Conservation (phyloP, 73 alveolate genomes). For the Symbiodinium pilosum region DNA sequence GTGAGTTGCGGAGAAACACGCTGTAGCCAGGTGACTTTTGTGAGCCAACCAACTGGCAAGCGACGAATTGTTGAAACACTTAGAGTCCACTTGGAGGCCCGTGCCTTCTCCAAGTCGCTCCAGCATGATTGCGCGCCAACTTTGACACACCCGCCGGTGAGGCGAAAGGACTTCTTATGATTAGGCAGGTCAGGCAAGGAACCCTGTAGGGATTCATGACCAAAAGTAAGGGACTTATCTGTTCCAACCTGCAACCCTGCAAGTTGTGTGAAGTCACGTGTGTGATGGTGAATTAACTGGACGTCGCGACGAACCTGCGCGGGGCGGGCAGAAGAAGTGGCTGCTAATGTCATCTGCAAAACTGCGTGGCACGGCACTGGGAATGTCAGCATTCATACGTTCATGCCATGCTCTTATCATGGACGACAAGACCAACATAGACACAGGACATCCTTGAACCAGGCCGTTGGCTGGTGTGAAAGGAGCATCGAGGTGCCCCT, state of each 20-base stretch:
- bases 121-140: neutral
- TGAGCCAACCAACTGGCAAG: neutral
- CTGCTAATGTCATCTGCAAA: slow-evolving; percentile 20
- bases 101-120: neutral
- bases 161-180: neutral
- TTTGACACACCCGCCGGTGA: neutral
- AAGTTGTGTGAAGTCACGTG: neutral
- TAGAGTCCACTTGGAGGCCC: neutral
- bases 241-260: neutral
- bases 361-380: neutral
- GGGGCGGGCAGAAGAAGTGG: neutral
- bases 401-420: neutral
- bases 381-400: neutral
- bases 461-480: neutral
- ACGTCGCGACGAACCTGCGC: neutral
- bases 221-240: neutral
- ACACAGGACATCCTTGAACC: slow-evolving; percentile 15
- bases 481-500: neutral
- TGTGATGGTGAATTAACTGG: neutral
- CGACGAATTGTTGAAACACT: neutral
- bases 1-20: neutral
- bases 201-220: neutral
- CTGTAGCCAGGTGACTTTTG: neutral
- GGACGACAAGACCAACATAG: neutral
- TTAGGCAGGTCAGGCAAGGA: neutral